A percentile compares a stretch with the other conserved stretches of the same genome.
Conservation (phyloP, 805 yeast species). For the Zygotorulaspora florentina region DNA sequence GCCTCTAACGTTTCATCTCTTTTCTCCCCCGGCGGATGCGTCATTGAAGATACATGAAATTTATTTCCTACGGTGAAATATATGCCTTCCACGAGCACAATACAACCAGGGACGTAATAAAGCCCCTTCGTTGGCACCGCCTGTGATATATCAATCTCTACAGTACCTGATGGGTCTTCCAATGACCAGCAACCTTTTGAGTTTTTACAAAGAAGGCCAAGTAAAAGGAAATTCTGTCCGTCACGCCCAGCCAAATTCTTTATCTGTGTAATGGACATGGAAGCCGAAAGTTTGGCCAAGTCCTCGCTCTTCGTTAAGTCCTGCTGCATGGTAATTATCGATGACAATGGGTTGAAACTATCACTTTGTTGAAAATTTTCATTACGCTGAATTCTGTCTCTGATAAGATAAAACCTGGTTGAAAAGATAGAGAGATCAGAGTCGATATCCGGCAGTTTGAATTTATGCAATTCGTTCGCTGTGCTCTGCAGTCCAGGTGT, state of each 20-base stretch:
- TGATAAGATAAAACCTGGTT: slow-evolving; percentile 56
- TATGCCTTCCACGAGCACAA: slow-evolving; percentile 79
- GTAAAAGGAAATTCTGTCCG: slow-evolving; percentile 66
- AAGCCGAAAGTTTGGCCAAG: slow-evolving; percentile 10
- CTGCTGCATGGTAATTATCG: slow-evolving; percentile 27
- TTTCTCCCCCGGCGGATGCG: slow-evolving; percentile 86
- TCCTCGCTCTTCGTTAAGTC: slow-evolving; percentile 15
- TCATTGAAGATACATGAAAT: slow-evolving; percentile 70
- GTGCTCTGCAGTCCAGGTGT: slow-evolving; percentile 17
- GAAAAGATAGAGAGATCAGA: slow-evolving; percentile 42
- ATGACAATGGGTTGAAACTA: slow-evolving; percentile 35
- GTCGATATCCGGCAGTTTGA: slow-evolving; percentile 27
- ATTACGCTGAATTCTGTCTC: slow-evolving; percentile 71
- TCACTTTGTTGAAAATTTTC: slow-evolving; percentile 56
- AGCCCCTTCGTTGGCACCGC: slow-evolving; percentile 59
- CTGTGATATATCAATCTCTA: slow-evolving; percentile 62
- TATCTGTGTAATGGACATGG: slow-evolving; percentile 57
- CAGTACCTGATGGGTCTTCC: slow-evolving; percentile 76
- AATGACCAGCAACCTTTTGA: slow-evolving; percentile 66
- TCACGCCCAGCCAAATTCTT: slow-evolving; percentile 85
- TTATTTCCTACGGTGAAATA: slow-evolving; percentile 62
- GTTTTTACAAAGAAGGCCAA: slow-evolving; percentile 68
- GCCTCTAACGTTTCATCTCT: slow-evolving; percentile 63
- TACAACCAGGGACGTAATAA: slow-evolving; percentile 70
- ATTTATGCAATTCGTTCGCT: slow-evolving; percentile 7